phyloP scores from a whole-genome alignment of 495 filamentous ascomycete species.

The Collariella sp. region DNA sequence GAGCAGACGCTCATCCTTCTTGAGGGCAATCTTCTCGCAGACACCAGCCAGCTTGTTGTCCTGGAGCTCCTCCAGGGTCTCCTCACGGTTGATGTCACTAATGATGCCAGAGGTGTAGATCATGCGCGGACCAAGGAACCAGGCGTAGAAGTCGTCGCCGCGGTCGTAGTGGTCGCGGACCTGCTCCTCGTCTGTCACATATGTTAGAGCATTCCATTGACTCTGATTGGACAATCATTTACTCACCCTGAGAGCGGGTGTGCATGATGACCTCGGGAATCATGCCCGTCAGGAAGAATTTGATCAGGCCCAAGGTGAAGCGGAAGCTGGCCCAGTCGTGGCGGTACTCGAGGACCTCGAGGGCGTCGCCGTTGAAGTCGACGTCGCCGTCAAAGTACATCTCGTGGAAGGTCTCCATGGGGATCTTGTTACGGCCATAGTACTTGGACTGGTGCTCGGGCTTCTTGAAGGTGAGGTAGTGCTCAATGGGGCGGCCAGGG shows the following conservation, averaged over 20 bases:
- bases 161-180: conserved; percentile 82
- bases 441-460: conserved; percentile 63
- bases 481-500: conserved; percentile 71
- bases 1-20: conserved; percentile 62
- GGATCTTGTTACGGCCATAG: conserved; percentile 68
- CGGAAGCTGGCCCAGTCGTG: conserved; percentile 83
- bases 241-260: conserved; percentile 61
- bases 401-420: conserved; percentile 80
- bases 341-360: conserved; percentile 73
- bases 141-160: conserved; percentile 82
- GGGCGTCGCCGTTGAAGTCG: conserved; percentile 73
- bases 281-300: conserved; percentile 43
- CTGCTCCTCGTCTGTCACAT: conserved; percentile 79
- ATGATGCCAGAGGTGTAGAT: conserved; percentile 83
- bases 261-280: conserved; percentile 72
- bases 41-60: conserved; percentile 83
- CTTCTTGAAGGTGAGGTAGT: conserved; percentile 79
- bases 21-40: conserved; percentile 73
- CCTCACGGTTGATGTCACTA: conserved; percentile 63
- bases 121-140: conserved; percentile 87
- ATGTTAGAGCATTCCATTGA: conserved; percentile 12
- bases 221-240: not conserved
- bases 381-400: conserved; percentile 84
- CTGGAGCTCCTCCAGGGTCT: conserved; percentile 75
- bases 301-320: conserved; percentile 61